Evolutionary conservation across 768 basidiomycete species (phyloP), one percentile per base, ranked within the genome.

Genomic region (Boletus pseudopeckii): DNA sequence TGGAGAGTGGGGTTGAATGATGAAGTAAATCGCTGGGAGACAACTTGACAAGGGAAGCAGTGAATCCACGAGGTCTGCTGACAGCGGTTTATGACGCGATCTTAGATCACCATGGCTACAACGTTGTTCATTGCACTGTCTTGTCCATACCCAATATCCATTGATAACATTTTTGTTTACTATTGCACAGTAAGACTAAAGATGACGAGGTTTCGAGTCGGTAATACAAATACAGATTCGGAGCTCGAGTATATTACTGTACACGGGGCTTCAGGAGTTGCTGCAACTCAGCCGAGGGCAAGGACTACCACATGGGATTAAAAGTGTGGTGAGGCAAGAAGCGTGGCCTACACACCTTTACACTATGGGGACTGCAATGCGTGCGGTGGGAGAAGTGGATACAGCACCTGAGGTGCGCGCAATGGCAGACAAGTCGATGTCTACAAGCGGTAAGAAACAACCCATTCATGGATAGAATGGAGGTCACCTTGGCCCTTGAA

Each of bases 321-420:
- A 39, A 20, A 4, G 4, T 24, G 24, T 42, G 28, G 24, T 38
- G 28, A 55, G 15, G 11, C 48, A n/a, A 5, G 18, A 37, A 20
- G 24, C 4, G 40, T 45, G n/a, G 20, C 17, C 10, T 20, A 48
- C 55, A 39, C 34, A 64, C 67, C 39, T 64, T 44, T 49, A 68
- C 62, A 68, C 55, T 30, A 56, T 26, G 28, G 45, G 55, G 43
- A 50, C 54, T 33, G 33, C 26, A 39, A 59, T 7, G 15, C 41
- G 58, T 18, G 43, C 13, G 50, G 73, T 69, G 37, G 76, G 85
- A 57, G 81, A 86, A 55, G 70, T 73, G 57, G 81, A 83, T 28
- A 84, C 81, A 13, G 85, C 92, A 55, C 78, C 79, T 9, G 90
- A 92, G 52, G 90, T 90, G 61, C 90, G 84, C 14, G 92, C 92